Percentiles rank a stretch among this genome's conserved stretches.
Evolutionary conservation across 1,284 basidiomycete genomes (phyloP).

Genomic region (Amylostereum areolatum): DNA sequence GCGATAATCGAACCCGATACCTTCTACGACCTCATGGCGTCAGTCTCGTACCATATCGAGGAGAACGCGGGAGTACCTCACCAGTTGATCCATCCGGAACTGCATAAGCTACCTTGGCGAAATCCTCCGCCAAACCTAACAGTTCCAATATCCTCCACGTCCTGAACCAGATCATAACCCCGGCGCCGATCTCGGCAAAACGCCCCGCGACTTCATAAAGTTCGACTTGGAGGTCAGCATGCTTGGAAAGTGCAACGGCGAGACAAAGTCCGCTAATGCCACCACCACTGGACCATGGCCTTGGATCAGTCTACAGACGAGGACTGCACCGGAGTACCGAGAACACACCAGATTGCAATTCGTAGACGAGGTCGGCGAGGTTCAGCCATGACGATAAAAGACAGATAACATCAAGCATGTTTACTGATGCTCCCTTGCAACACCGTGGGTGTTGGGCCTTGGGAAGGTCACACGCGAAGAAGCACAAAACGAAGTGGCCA

Average conservation of each 20-base stretch:
- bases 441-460: too few relatives aligned
- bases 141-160: conserved; percentile 32
- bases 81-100: conserved; percentile 26
- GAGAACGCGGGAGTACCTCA: conserved; percentile 1
- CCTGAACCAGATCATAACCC: conserved; percentile 33
- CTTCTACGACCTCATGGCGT: conserved; percentile 10
- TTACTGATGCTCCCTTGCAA: too few relatives aligned
- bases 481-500: too few relatives aligned
- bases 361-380: not conserved
- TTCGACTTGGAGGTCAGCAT: conserved; percentile 29
- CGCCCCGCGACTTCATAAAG: conserved; percentile 37
- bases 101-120: conserved; percentile 31
- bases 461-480: too few relatives aligned
- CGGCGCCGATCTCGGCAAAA: conserved; percentile 40
- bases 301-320: not conserved
- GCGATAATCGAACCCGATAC: conserved; percentile 32
- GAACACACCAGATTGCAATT: conserved; percentile 2
- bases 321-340: too few relatives aligned
- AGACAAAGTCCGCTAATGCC: conserved; percentile 37
- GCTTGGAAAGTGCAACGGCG: conserved; percentile 30
- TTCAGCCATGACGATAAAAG: too few relatives aligned
- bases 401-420: too few relatives aligned
- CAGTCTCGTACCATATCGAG: not conserved
- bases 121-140: conserved; percentile 29
- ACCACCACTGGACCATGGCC: conserved; percentile 26